Percentiles rank a stretch among this genome's conserved stretches.
phyloP scores from a whole-genome alignment of 2,329 filamentous ascomycete genomes.

The Trichoderma aggressivum region DNA sequence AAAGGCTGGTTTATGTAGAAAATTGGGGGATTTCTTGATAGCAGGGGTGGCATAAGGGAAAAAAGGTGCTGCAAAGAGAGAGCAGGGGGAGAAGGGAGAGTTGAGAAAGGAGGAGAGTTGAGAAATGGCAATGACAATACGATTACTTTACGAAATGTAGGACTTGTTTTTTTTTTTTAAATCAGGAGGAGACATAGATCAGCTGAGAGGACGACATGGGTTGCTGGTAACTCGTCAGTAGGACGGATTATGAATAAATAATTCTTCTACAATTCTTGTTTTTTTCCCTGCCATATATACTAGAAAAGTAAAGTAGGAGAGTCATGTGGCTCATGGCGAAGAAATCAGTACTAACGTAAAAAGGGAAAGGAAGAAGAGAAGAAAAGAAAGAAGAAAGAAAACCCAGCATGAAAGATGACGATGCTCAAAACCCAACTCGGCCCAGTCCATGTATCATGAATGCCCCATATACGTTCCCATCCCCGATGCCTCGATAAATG shows the following conservation, averaged over 20 bases:
- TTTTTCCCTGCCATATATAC: not conserved
- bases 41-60: not conserved
- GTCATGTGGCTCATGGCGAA: not conserved
- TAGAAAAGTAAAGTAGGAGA: not conserved
- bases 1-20: constrained; percentile 15
- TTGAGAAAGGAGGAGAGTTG: not conserved
- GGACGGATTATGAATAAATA: constrained; percentile 5
- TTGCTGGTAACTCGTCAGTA: not conserved
- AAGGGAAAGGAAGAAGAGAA: not conserved
- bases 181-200: not conserved
- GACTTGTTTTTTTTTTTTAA: not conserved
- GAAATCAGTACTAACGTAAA: not conserved
- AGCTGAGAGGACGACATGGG: not conserved
- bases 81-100: not conserved
- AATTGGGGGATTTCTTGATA: not conserved
- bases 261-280: not conserved
- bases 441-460: constrained; percentile 1
- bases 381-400: not conserved
- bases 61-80: not conserved
- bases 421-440: not conserved
- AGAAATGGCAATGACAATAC: constrained; percentile 1
- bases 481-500: not conserved
- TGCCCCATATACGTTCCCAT: not conserved
- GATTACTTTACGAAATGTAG: constrained; percentile 6
- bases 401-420: not conserved